Conservation (phyloP, 352 stramenopile species). For the Phytophthora melonis region DNA sequence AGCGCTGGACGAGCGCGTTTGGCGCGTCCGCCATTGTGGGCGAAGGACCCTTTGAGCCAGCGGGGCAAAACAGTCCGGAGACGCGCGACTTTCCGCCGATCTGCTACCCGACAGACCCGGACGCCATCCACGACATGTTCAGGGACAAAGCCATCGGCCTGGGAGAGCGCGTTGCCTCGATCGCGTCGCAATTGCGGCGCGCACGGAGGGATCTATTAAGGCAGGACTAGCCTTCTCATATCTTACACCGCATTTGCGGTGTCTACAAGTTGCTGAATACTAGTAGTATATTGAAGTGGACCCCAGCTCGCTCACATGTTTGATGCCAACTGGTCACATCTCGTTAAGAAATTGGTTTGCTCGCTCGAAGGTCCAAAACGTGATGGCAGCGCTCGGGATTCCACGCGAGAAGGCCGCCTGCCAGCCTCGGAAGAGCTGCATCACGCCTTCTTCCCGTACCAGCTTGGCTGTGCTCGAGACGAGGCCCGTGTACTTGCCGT, state of each 20-base stretch:
- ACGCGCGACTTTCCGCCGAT: constrained; percentile 52
- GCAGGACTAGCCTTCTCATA: constrained; percentile 20
- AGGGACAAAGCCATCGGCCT: constrained; percentile 84
- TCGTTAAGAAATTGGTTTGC: constrained; percentile 64
- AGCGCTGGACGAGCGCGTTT: constrained; percentile 89
- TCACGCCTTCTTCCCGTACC: constrained; percentile 61
- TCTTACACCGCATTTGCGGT: constrained; percentile 17
- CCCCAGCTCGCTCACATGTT: constrained; percentile 2
- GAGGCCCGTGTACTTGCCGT: constrained; percentile 58
- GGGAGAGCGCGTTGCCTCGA: constrained; percentile 67
- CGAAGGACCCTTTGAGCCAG: constrained; percentile 72
- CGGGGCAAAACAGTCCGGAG: constrained; percentile 11
- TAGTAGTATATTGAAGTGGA: constrained; percentile 22
- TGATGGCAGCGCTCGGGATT: constrained; percentile 81
- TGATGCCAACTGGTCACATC: constrained; percentile 24
- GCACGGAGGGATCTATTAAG: constrained; percentile 25
- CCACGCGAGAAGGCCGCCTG: constrained; percentile 83
- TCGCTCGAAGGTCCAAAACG: constrained; percentile 81
- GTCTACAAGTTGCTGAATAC: constrained; percentile 7
- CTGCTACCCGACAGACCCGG: constrained; percentile 67
- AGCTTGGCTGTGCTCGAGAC: constrained; percentile 47
- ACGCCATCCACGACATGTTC: constrained; percentile 79
- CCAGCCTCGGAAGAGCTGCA: constrained; percentile 83
- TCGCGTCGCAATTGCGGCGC: constrained; percentile 48
- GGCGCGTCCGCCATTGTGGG: constrained; percentile 83